Evolutionary conservation across 2,329 filamentous ascomycete genomes (phyloP).

Genomic region (Neofusicoccum cordaticola): DNA sequence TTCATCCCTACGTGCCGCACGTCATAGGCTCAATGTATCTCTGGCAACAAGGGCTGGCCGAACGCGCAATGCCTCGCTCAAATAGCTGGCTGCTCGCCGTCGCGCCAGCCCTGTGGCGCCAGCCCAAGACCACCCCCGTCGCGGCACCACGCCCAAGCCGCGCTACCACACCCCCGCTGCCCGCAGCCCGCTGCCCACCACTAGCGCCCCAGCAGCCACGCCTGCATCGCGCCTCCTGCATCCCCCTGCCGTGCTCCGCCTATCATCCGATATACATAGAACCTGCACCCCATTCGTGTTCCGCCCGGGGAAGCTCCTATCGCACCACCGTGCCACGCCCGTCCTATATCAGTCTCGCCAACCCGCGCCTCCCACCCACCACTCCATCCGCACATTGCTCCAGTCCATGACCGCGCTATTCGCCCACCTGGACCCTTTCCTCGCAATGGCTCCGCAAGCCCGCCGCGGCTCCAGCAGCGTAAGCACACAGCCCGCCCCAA

Average conservation of each 20-base stretch:
- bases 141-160: not conserved
- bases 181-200: not conserved
- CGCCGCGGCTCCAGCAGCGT: constrained; percentile 6
- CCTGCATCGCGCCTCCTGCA: not conserved
- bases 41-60: not conserved
- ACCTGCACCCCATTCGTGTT: not conserved
- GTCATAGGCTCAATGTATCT: constrained; percentile 13
- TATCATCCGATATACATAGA: constrained; percentile 11
- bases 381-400: not conserved
- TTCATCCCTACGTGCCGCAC: constrained; percentile 9
- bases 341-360: not conserved
- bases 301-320: not conserved
- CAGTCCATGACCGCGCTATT: constrained; percentile 4
- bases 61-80: not conserved
- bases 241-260: not conserved
- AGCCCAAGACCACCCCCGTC: not conserved
- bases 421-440: not conserved
- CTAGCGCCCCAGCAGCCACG: constrained; percentile 1
- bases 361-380: not conserved
- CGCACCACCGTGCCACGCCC: not conserved
- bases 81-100: not conserved
- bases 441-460: constrained; percentile 10
- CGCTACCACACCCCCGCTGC: not conserved
- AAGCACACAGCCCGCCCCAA: not conserved
- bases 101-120: constrained; percentile 60